A percentile compares a stretch with the other conserved stretches of the same genome.
These are phyloP conservation scores for Rhododendron molle DNA, from an alignment of 148 eudicot species.

Conservation along the genomic window DNA sequence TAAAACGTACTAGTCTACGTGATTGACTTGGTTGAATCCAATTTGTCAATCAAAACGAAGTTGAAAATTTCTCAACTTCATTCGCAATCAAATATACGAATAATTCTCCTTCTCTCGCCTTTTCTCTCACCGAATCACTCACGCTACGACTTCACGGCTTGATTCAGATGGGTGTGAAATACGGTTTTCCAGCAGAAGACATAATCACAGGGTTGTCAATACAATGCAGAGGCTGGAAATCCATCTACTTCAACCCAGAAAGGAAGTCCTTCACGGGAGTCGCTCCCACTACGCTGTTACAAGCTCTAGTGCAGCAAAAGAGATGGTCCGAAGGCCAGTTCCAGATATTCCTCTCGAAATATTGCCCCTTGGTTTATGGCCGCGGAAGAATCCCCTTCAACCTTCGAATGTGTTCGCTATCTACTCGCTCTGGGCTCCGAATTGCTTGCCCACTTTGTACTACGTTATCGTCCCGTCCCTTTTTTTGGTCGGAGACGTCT, in stretches of 20 bases:
- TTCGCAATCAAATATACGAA: no score
- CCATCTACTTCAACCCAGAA: constrained; percentile 1
- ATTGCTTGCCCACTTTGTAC: constrained; percentile 18
- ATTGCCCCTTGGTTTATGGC: constrained; percentile 17
- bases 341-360: constrained; percentile 20
- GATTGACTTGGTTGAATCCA: no score
- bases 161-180: constrained; percentile 11
- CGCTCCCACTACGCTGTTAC: constrained; percentile 5
- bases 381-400: constrained; percentile 10
- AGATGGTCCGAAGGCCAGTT: constrained; percentile 15
- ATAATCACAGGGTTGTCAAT: background rate
- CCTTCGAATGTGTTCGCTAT: constrained; percentile 5
- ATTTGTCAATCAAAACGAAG: no score
- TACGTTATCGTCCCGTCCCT: constrained; percentile 16
- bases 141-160: background rate
- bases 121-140: background rate
- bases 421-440: constrained; percentile 25
- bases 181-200: constrained; percentile 16
- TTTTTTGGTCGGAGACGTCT: constrained; percentile 12
- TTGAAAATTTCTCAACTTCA: no score
- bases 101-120: no score
- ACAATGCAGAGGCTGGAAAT: background rate
- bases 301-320: background rate
- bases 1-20: no score
- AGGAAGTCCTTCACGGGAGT: background rate